Evolutionary conservation across 768 basidiomycete species (phyloP).

Genomic region (Pulveroboletus sp.): DNA sequence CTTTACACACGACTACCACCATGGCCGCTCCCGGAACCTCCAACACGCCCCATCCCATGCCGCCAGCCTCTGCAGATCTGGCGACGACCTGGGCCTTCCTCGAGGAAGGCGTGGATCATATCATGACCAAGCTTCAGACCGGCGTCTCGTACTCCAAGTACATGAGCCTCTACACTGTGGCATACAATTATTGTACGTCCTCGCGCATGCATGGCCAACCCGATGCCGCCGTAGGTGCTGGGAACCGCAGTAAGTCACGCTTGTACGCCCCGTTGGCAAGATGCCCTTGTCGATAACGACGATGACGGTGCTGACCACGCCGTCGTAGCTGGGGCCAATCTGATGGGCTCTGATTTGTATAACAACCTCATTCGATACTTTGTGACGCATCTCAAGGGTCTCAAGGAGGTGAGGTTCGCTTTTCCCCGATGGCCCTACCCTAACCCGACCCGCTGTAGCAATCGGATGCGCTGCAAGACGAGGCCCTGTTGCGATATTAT

Average conservation of each 20-base stretch:
- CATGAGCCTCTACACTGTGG: slow-evolving; percentile 86
- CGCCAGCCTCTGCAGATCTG: slow-evolving; percentile 66
- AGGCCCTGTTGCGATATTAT: slow-evolving; percentile 87
- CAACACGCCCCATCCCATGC: slow-evolving; percentile 49
- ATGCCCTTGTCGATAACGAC: slow-evolving; percentile 22
- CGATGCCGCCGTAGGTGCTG: slow-evolving; percentile 31
- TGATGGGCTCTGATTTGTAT: slow-evolving; percentile 98
- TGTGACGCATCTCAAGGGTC: slow-evolving; percentile 68
- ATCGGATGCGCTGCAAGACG: slow-evolving; percentile 79
- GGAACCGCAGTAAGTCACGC: slow-evolving; percentile 55
- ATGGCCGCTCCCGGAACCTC: slow-evolving; percentile 34
- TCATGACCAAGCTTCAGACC: slow-evolving; percentile 87
- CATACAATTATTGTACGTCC: slow-evolving; percentile 97
- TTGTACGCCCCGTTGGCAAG: slow-evolving; percentile 13
- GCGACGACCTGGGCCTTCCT: slow-evolving; percentile 87
- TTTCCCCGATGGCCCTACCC: slow-evolving; percentile 15
- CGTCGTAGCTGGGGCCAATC: slow-evolving; percentile 75
- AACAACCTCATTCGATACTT: slow-evolving; percentile 94
- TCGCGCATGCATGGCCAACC: slow-evolving; percentile 67
- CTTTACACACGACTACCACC: slow-evolving; percentile 30
- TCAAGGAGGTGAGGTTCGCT: slow-evolving; percentile 51
- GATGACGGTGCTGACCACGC: slow-evolving; percentile 16
- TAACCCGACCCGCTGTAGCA: slow-evolving; percentile 43
- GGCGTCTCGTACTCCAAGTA: slow-evolving; percentile 89
- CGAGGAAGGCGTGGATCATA: slow-evolving; percentile 84